Conservation (phyloP, 441 rosid genomes). For the Theobroma grandiflorum region DNA sequence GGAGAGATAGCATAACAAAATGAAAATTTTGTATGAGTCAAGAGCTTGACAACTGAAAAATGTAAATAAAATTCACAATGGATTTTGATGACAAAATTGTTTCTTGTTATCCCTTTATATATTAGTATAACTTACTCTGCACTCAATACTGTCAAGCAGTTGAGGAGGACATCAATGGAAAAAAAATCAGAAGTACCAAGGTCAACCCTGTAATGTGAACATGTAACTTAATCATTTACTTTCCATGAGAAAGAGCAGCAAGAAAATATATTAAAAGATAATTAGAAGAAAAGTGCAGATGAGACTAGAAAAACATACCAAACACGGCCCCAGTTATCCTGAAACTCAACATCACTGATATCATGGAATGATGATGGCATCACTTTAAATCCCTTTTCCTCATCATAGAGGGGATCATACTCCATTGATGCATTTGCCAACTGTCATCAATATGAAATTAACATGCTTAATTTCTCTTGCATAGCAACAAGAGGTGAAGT, state of each 20-base stretch:
- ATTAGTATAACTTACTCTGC: constrained; percentile 67
- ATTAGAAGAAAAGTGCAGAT: background rate
- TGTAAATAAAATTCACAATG: background rate
- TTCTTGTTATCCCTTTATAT: background rate
- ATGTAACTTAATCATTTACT: constrained; percentile 12
- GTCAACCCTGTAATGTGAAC: constrained; percentile 73
- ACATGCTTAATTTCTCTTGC: constrained; percentile 22
- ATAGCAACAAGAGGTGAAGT: background rate
- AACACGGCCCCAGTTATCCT: constrained; percentile 95
- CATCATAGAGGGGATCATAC: constrained; percentile 81
- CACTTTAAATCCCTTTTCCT: constrained; percentile 76
- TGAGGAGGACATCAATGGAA: constrained; percentile 83
- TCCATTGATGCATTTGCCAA: constrained; percentile 81
- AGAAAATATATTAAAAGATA: background rate
- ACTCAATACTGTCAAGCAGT: constrained; percentile 88
- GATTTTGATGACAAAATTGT: background rate
- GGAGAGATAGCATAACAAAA: background rate
- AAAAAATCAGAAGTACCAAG: constrained; percentile 88
- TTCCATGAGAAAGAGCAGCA: constrained; percentile 5
- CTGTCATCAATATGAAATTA: constrained; percentile 46
- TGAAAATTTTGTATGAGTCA: background rate
- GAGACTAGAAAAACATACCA: constrained; percentile 52
- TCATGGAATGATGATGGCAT: constrained; percentile 96
- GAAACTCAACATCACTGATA: constrained; percentile 91
- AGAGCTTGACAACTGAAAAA: background rate